Evolutionary conservation across 805 yeast genomes (phyloP), one percentile per base, ranked within the genome.

Genomic region (Candida jianshihensis): DNA sequence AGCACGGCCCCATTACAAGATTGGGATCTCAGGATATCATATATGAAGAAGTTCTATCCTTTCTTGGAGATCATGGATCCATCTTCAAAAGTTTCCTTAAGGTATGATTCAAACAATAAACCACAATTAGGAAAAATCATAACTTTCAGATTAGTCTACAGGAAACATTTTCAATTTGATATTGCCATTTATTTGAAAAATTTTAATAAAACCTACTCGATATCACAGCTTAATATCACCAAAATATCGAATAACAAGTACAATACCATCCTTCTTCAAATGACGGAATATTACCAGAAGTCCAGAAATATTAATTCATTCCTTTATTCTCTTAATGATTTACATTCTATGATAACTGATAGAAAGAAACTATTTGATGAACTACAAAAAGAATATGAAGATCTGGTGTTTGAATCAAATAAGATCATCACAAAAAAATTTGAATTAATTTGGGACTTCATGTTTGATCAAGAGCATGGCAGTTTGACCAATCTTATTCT

Each of bases 1-100:
- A 39, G 34, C 17, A 43, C 51, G 5, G 42, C 35, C 18, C 57
- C 58, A 2, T 33, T 40, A 9, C 40, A 37, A 28, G 39, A 48
- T 11, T 54, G 58, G 58, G 27, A 39, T 5, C 17, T 36, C 3
- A 38, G 57, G 22, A 28, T 47, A 2, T 49, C 46, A 22, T 51
- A 45, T 25, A 24, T 54, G 15, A 34, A 32, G 28, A 48, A 40
- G 34, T 44, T 54, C 29, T 54, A 54, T 19, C 55, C 54, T 2
- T 43, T 41, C 15, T 35, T 53, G 6, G 13, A 15, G 10, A 41
- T 54, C 2, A 9, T 19, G 0, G 28, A 40, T 14, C 36, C 42
- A n/a, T 25, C 24, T 4, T 48, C 59, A 16, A 31, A 33, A 4
- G 29, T 49, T 1, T 30, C 48, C 1, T 19, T 53, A 10, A 46